Evolutionary conservation across 148 eudicot species (phyloP).

Genomic region (Rhododendron ferrugineum): DNA sequence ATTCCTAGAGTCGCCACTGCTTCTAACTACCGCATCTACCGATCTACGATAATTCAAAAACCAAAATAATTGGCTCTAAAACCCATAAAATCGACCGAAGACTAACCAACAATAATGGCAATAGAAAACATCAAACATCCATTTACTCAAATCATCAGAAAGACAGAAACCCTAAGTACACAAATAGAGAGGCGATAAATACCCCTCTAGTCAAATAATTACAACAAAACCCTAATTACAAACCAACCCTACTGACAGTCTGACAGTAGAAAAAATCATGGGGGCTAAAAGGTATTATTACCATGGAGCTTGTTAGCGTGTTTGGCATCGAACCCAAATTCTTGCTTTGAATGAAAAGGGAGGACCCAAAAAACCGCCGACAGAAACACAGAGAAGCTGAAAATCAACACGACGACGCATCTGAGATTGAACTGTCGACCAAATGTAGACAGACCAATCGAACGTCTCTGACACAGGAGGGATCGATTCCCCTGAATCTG

Average conservation of each 20-base stretch:
- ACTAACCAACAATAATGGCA: neutral
- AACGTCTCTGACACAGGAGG: constrained; percentile 22
- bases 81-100: neutral
- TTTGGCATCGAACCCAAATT: constrained; percentile 31
- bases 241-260: neutral
- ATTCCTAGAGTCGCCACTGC: neutral
- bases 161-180: neutral
- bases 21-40: neutral
- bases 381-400: constrained; percentile 26
- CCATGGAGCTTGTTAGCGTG: constrained; percentile 27
- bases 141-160: neutral
- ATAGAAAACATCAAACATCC: neutral
- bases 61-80: neutral
- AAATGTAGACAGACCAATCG: constrained; percentile 13
- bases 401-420: constrained; percentile 25
- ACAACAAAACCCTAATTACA: neutral
- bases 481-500: neutral
- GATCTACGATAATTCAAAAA: neutral
- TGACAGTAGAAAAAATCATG: too few relatives aligned
- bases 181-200: neutral
- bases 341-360: constrained; percentile 11
- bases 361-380: constrained; percentile 26
- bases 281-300: neutral
- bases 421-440: constrained; percentile 16
- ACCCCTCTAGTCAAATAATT: neutral